Percentiles rank a stretch among this genome's conserved stretches.
Conservation (phyloP, 805 yeast genomes). For the Wickerhamiella musiphila region DNA sequence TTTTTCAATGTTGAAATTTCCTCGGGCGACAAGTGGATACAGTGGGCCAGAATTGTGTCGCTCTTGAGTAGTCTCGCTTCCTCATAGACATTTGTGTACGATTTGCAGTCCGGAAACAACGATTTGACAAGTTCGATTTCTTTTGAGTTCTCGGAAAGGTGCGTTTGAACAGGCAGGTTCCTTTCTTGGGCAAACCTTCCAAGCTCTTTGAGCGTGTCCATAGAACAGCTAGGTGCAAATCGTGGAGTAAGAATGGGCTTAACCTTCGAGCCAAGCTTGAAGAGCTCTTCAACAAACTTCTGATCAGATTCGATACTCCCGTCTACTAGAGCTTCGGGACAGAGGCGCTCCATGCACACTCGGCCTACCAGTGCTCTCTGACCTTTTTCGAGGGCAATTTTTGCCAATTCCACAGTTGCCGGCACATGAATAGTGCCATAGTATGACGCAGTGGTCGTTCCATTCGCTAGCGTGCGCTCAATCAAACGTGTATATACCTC, state of each 20-base stretch:
- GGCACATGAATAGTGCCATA: constrained; percentile 74
- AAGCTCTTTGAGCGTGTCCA: constrained; percentile 41
- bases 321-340: constrained; percentile 45
- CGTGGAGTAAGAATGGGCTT: constrained; percentile 79
- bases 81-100: constrained; percentile 67
- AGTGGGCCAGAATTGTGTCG: constrained; percentile 76
- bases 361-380: constrained; percentile 86
- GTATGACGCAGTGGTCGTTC: constrained; percentile 87
- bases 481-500: constrained; percentile 52
- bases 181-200: constrained; percentile 35
- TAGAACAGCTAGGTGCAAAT: constrained; percentile 77
- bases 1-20: constrained; percentile 43
- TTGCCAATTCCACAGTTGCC: constrained; percentile 63
- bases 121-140: constrained; percentile 62
- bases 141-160: constrained; percentile 60
- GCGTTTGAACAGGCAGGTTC: constrained; percentile 68
- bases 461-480: constrained; percentile 49
- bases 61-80: constrained; percentile 38
- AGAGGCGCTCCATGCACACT: constrained; percentile 81
- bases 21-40: constrained; percentile 49
- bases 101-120: constrained; percentile 51
- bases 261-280: constrained; percentile 36
- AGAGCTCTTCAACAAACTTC: constrained; percentile 35
- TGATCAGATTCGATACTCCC: constrained; percentile 38
- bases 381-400: constrained; percentile 44